Conservation (phyloP, 176 grass and related monocot species). For the Cenchrus americanus region DNA sequence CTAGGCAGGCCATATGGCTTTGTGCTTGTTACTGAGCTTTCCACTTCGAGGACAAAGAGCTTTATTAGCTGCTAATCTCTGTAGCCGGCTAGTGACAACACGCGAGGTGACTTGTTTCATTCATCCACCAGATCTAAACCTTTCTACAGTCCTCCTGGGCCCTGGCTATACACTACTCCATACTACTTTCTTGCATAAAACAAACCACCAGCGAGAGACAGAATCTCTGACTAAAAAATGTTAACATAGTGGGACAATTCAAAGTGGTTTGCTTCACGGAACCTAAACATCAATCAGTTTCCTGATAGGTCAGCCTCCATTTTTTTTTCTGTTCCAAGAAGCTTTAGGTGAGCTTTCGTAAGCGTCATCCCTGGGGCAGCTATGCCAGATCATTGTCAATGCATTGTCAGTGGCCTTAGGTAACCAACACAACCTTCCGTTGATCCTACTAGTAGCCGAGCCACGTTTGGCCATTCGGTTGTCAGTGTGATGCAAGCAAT, state of each 20-base stretch:
- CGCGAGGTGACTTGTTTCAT: neutral
- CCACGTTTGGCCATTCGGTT: neutral
- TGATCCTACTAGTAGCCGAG: neutral
- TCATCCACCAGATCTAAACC: neutral
- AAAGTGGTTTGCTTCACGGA: conserved; percentile 44
- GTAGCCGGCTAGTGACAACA: neutral
- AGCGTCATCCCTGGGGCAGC: conserved; percentile 44
- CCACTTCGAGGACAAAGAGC: neutral
- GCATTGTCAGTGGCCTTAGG: neutral
- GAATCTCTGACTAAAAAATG: conserved; percentile 3
- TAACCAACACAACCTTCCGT: conserved; percentile 19
- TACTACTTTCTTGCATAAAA: neutral
- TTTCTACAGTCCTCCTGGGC: neutral
- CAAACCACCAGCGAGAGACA: conserved; percentile 4
- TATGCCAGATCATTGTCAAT: conserved; percentile 22
- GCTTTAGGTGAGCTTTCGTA: conserved; percentile 40
- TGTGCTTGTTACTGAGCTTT: neutral
- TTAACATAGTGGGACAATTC: neutral
- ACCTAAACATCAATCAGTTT: conserved; percentile 30
- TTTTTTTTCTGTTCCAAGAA: neutral
- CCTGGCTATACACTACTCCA: neutral
- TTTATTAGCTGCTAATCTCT: neutral
- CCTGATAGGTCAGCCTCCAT: conserved; percentile 7
- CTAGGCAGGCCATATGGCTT: neutral
- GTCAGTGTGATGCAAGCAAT: neutral